Conservation (phyloP, 768 basidiomycete species). For the Boletales sp. region DNA sequence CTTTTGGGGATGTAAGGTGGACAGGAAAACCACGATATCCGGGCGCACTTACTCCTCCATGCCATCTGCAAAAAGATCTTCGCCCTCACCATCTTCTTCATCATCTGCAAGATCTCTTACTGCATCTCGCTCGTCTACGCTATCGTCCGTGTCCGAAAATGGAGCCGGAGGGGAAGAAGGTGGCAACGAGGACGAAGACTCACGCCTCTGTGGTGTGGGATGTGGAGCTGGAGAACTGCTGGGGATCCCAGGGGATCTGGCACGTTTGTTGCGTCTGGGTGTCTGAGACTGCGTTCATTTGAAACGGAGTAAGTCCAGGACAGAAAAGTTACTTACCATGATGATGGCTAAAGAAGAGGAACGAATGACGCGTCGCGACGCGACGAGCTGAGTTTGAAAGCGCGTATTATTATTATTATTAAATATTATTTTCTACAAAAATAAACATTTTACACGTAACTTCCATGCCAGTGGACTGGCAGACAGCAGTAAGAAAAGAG, state of each 20-base stretch:
- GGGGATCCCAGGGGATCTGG: conserved; percentile 52
- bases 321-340: conserved; percentile 37
- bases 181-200: conserved; percentile 73
- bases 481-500: conserved; percentile 63
- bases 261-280: conserved; percentile 59
- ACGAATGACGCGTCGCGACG: conserved; percentile 45
- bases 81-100: conserved; percentile 78
- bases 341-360: conserved; percentile 16
- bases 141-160: conserved; percentile 87
- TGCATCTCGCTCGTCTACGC: conserved; percentile 65
- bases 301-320: not conserved
- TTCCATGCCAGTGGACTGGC: conserved; percentile 45
- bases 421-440: not conserved
- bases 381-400: conserved; percentile 46
- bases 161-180: conserved; percentile 81
- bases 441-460: conserved; percentile 6
- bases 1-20: conserved; percentile 33
- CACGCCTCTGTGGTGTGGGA: conserved; percentile 46
- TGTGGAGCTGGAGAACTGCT: conserved; percentile 43
- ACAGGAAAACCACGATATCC: conserved; percentile 2
- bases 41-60: conserved; percentile 58
- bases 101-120: conserved; percentile 65
- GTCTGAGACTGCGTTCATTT: conserved; percentile 34
- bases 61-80: conserved; percentile 88
- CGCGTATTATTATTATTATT: conserved; percentile 20